Conservation (phyloP, 768 basidiomycete genomes). For the Suillus subluteus region DNA sequence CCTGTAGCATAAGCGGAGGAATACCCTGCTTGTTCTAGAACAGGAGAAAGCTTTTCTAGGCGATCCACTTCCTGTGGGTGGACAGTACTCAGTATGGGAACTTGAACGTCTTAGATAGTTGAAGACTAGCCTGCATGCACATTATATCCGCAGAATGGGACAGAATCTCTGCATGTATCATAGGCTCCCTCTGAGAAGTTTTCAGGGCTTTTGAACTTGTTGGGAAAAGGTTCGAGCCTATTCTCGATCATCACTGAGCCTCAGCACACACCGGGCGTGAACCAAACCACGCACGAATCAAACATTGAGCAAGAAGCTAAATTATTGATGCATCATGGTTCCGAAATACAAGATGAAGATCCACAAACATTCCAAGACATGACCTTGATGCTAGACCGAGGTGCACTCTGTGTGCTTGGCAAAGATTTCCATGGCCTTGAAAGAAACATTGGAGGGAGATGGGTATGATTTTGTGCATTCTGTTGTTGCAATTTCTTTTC, state of each 20-base stretch:
- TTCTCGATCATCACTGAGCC: conserved; percentile 6
- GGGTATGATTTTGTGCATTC: conserved; percentile 16
- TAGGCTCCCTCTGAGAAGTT: conserved; percentile 68
- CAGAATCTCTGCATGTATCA: conserved; percentile 78
- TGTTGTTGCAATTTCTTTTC: conserved; percentile 43
- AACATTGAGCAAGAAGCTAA: conserved; percentile 76
- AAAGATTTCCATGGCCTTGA: conserved; percentile 41
- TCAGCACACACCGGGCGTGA: neutral
- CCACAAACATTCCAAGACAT: conserved; percentile 85
- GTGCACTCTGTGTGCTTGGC: conserved; percentile 9
- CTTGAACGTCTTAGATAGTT: neutral
- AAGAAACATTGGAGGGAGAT: conserved; percentile 19
- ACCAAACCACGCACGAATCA: conserved; percentile 65
- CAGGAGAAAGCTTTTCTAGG: conserved; percentile 70
- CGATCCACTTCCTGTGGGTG: conserved; percentile 81
- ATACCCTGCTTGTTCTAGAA: conserved; percentile 68
- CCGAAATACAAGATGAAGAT: conserved; percentile 9
- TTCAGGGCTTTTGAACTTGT: conserved; percentile 81
- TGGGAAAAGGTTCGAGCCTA: conserved; percentile 83
- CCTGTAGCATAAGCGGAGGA: conserved; percentile 67
- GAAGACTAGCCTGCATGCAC: conserved; percentile 75
- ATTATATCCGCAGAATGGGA: conserved; percentile 77
- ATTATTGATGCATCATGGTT: conserved; percentile 11
- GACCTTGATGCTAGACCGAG: conserved; percentile 45
- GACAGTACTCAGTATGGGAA: conserved; percentile 3